Conservation (phyloP, 1,139 yeast species). For the Zhuliangozyma parablackwelliae region DNA sequence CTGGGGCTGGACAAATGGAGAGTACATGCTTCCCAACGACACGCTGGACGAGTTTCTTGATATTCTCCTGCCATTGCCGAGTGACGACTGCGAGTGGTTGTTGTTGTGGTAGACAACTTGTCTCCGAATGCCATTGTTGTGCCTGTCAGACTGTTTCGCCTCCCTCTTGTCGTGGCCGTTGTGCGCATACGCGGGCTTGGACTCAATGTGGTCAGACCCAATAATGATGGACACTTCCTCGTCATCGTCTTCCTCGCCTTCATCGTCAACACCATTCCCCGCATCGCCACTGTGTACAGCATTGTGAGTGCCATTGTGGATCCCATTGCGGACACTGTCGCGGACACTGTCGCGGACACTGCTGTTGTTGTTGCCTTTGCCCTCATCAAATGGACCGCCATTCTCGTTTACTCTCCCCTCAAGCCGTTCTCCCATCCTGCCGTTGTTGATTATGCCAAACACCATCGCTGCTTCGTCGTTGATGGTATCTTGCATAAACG, state of each 20-base stretch:
- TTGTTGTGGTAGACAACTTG: slow-evolving; percentile 5
- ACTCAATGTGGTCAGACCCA: slow-evolving; percentile 28
- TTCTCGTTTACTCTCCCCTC: too few species aligned
- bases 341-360: too few species aligned
- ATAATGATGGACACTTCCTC: slow-evolving; percentile 43
- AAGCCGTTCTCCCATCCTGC: not conserved
- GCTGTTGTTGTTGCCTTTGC: too few species aligned
- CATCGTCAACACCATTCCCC: slow-evolving; percentile 21
- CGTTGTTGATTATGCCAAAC: slow-evolving; percentile 38
- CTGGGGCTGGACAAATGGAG: slow-evolving; percentile 19
- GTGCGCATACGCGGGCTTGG: slow-evolving; percentile 22
- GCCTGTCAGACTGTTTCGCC: slow-evolving; percentile 6
- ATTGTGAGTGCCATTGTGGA: too few species aligned
- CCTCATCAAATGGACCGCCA: too few species aligned
- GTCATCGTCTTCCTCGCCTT: slow-evolving; percentile 33
- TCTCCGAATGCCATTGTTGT: not conserved
- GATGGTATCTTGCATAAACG: slow-evolving; percentile 18
- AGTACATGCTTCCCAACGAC: slow-evolving; percentile 20
- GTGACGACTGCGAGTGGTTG: slow-evolving; percentile 17
- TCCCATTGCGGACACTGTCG: too few species aligned
- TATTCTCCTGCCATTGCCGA: slow-evolving; percentile 3
- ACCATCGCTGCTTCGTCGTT: slow-evolving; percentile 45
- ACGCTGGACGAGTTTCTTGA: slow-evolving; percentile 22
- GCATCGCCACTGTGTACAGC: slow-evolving; percentile 5
- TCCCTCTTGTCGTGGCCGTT: slow-evolving; percentile 12